Evolutionary conservation across 345 rosid species (phyloP).

Genomic region (Lumnitzera racemosa): DNA sequence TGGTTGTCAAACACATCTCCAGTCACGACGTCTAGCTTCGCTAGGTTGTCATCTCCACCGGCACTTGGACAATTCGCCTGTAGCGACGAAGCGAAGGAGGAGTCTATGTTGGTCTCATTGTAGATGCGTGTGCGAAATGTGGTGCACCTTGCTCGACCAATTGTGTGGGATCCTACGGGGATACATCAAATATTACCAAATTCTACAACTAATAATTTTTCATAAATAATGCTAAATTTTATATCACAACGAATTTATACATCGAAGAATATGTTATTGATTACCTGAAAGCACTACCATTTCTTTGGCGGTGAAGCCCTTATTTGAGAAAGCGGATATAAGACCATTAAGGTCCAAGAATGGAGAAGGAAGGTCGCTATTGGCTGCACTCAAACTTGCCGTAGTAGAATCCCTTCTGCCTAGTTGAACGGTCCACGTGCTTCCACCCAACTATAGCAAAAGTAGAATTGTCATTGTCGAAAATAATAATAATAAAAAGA

Average conservation of each 20-base stretch:
- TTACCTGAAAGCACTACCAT: conserved; percentile 57
- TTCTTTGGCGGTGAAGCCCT: conserved; percentile 44
- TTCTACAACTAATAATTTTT: background rate
- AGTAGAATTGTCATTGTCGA: too few relatives aligned
- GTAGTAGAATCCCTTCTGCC: conserved; percentile 62
- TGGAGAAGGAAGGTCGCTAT: conserved; percentile 30
- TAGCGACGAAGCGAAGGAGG: conserved; percentile 26
- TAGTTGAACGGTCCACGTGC: conserved; percentile 38
- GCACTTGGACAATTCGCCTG: conserved; percentile 27
- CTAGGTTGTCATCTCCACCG: conserved; percentile 25
- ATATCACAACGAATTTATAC: too few relatives aligned
- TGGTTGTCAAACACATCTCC: conserved; percentile 45
- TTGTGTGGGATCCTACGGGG: conserved; percentile 33
- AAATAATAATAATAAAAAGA: background rate
- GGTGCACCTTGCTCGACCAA: conserved; percentile 55
- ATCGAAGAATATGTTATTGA: too few relatives aligned
- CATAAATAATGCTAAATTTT: too few relatives aligned
- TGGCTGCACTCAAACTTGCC: conserved; percentile 27
- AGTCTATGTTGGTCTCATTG: conserved; percentile 37
- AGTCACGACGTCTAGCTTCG: conserved; percentile 33
- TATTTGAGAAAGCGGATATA: conserved; percentile 33
- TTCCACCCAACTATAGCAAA: conserved; percentile 37
- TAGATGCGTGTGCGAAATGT: conserved; percentile 30
- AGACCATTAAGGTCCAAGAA: conserved; percentile 25
- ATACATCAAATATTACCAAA: background rate